Percentiles rank a stretch among this genome's conserved stretches.
These are phyloP conservation scores for Megacollybia platyphylla DNA, from an alignment of 1,284 basidiomycete genomes.

Conservation along the genomic window DNA sequence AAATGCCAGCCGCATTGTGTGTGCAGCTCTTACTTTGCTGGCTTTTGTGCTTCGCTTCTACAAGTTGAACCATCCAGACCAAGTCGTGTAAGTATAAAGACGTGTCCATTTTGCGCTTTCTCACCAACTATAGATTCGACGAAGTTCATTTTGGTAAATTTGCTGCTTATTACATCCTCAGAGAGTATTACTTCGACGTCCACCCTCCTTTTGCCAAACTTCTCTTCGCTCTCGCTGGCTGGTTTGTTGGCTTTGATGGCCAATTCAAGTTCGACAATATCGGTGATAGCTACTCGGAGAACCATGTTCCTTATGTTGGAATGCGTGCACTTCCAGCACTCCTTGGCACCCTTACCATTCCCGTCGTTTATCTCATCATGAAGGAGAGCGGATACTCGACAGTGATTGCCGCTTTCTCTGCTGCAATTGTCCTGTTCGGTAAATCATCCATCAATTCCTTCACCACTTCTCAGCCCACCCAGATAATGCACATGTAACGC, in stretches of 20 bases:
- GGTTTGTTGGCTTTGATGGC: constrained; percentile 95
- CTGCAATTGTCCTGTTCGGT: constrained; percentile 81
- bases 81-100: constrained; percentile 73
- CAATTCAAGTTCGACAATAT: constrained; percentile 91
- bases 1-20: constrained; percentile 43
- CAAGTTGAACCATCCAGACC: constrained; percentile 87
- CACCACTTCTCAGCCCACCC: constrained; percentile 4
- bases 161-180: constrained; percentile 79
- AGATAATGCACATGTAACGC: constrained; percentile 96
- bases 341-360: constrained; percentile 81
- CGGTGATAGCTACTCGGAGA: constrained; percentile 81
- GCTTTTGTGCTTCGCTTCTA: constrained; percentile 82
- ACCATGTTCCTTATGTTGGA: constrained; percentile 88
- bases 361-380: constrained; percentile 94
- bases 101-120: constrained; percentile 1
- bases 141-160: constrained; percentile 97
- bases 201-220: constrained; percentile 95
- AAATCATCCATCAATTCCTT: not conserved
- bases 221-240: constrained; percentile 84
- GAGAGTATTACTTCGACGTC: constrained; percentile 98
- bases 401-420: constrained; percentile 80
- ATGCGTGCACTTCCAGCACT: constrained; percentile 89
- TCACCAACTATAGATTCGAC: constrained; percentile 60
- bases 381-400: constrained; percentile 94
- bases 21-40: constrained; percentile 53